phyloP scores from a whole-genome alignment of 331 rosid species.

The Dryas integrifolia region DNA sequence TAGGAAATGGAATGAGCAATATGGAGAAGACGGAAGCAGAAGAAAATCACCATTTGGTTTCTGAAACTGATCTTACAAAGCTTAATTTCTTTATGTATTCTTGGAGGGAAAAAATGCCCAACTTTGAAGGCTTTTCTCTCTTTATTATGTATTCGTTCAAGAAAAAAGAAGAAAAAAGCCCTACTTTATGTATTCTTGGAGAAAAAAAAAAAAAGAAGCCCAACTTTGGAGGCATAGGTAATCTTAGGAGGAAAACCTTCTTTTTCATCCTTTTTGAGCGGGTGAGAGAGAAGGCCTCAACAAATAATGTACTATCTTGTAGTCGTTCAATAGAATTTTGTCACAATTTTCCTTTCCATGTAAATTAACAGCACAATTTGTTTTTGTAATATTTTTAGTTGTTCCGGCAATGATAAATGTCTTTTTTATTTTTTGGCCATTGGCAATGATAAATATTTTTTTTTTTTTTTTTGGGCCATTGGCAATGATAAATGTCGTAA shows the following conservation, averaged over 20 bases:
- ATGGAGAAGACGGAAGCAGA: conserved; percentile 96
- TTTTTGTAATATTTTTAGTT: neutral
- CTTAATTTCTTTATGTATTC: conserved; percentile 14
- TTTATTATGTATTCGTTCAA: neutral
- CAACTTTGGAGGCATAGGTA: neutral
- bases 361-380: neutral
- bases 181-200: neutral
- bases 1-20: conserved; percentile 96
- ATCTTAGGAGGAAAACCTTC: neutral
- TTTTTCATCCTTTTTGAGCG: conserved; percentile 15
- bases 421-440: too few relatives aligned
- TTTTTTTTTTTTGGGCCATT: too few relatives aligned
- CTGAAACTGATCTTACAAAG: conserved; percentile 34
- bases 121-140: neutral
- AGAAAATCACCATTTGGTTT: conserved; percentile 86
- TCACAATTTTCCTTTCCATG: neutral
- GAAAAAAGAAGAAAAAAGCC: neutral
- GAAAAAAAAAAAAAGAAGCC: neutral
- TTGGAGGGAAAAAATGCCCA: neutral
- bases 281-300: conserved; percentile 7
- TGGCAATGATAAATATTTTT: too few relatives aligned
- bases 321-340: neutral
- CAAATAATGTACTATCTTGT: neutral
- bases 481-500: neutral
- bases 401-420: neutral